These are phyloP conservation scores for Boehmeria nivea DNA, from an alignment of 306 rosid species.

Conservation along the genomic window DNA sequence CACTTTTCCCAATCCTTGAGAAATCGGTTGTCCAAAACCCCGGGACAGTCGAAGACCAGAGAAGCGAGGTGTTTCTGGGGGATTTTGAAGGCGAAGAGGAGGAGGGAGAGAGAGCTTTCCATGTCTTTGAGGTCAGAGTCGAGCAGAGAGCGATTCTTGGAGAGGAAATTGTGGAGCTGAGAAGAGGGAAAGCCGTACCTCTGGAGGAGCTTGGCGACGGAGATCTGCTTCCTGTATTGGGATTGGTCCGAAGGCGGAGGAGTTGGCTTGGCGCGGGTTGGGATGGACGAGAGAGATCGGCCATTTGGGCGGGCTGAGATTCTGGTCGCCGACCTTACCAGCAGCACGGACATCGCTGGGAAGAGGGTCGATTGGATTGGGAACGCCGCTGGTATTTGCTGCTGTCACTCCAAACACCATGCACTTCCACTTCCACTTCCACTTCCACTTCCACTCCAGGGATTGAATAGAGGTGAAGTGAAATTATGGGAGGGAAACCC, in stretches of 20 bases:
- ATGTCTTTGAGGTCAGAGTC: conserved; percentile 29
- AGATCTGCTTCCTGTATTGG: conserved; percentile 44
- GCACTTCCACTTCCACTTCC: too few species aligned
- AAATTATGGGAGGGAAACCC: too few species aligned
- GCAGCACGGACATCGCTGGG: too few species aligned
- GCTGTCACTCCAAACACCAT: too few species aligned
- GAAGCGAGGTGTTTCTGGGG: conserved; percentile 48
- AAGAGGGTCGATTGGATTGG: too few species aligned
- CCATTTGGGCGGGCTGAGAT: too few species aligned
- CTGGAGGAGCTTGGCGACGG: conserved; percentile 46
- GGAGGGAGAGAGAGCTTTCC: conserved; percentile 40
- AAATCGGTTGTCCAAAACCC: conserved; percentile 46
- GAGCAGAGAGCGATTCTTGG: conserved; percentile 38
- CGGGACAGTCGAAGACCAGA: conserved; percentile 46
- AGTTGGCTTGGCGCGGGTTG: too few species aligned
- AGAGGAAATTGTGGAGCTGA: conserved; percentile 32
- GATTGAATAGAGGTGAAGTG: too few species aligned
- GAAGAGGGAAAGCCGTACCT: conserved; percentile 66
- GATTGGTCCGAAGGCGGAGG: conserved; percentile 26
- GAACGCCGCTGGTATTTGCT: too few species aligned
- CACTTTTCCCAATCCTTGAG: conserved; percentile 43
- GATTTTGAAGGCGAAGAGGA: conserved; percentile 50
- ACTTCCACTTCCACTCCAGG: too few species aligned
- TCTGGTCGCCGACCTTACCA: too few species aligned
- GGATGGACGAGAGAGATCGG: too few species aligned